These are phyloP conservation scores for Sisymbrium altissimum DNA, from an alignment of 345 rosid genomes.

Conservation along the genomic window DNA sequence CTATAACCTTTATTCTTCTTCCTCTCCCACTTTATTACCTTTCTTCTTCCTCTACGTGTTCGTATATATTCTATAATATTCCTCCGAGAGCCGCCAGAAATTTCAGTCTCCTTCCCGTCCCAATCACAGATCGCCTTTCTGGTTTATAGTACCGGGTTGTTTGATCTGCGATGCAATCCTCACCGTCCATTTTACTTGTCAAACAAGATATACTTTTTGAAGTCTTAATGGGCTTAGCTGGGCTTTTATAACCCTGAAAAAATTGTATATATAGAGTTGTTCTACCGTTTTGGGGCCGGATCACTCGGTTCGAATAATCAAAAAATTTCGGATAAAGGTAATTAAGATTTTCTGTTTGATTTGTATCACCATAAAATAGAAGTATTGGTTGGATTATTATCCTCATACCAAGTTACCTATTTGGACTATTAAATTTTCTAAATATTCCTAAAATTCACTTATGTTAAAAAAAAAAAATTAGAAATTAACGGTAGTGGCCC, in stretches of 20 bases:
- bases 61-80: background rate
- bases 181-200: slow-evolving; percentile 28
- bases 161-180: slow-evolving; percentile 14
- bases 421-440: background rate
- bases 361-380: too few relatives aligned
- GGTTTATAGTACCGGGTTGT: background rate
- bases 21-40: background rate
- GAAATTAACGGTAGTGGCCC: too few relatives aligned
- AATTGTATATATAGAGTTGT: too few relatives aligned
- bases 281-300: too few relatives aligned
- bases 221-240: slow-evolving; percentile 9
- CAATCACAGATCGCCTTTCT: slow-evolving; percentile 16
- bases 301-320: too few relatives aligned
- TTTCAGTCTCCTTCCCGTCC: slow-evolving; percentile 14
- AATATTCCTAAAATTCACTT: too few relatives aligned
- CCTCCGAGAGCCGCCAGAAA: slow-evolving; percentile 11
- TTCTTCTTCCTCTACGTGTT: background rate
- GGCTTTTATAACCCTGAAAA: background rate
- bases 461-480: too few relatives aligned
- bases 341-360: too few relatives aligned
- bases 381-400: too few relatives aligned
- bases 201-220: background rate
- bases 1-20: background rate
- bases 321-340: too few relatives aligned
- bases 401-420: too few relatives aligned